Evolutionary conservation across 768 basidiomycete species (phyloP), one percentile per base, ranked within the genome.

Genomic region (Phlegmacium glaucopus): DNA sequence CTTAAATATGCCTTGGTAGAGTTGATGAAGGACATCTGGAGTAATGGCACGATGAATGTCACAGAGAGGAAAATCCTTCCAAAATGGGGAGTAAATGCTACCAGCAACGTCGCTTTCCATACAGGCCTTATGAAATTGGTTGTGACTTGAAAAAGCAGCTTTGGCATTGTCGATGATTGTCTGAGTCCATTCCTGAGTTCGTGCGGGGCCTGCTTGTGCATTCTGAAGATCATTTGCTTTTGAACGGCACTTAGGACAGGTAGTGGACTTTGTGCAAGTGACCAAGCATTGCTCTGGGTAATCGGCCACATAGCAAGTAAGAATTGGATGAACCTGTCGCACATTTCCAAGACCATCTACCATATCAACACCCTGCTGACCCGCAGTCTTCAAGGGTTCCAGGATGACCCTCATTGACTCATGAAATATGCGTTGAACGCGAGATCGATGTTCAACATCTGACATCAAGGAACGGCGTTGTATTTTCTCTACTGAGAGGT

Each of bases 231-330:
- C 22, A 3, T 46, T 45, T 13, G 49, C 48, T 9, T 15, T 28
- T n/a, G 40, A 12, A 13, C 17, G 6, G 38, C 58, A 59, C 22
- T 51, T 54, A 6, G 55, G 53, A 45, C 58, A 56, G 13, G 55
- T 54, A 0, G 55, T 48, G 12, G 44, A 44, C 32, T 56, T 54
- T 12, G 41, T 47, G 12, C 65, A 64, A 1, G 62, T 54, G 2
- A 72, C 65, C 1, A 72, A 58, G 36, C 66, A 69, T 40, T 73
- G 72, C 54, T 74, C 71, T 0, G 73, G 72, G 43, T 68, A 64
- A 52, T 73, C 69, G 13, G 49, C 60, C 1, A 57, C 48, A 34
- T 57, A 61, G 22, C 37, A 45, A 8, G 50, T 42, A 10, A 58
- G 42, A 3, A 61, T 40, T 1, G 60, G 60, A 17, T 39, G 47